These are phyloP conservation scores for Xylaria sp. DNA, from an alignment of 2,329 filamentous ascomycete genomes.

Conservation along the genomic window DNA sequence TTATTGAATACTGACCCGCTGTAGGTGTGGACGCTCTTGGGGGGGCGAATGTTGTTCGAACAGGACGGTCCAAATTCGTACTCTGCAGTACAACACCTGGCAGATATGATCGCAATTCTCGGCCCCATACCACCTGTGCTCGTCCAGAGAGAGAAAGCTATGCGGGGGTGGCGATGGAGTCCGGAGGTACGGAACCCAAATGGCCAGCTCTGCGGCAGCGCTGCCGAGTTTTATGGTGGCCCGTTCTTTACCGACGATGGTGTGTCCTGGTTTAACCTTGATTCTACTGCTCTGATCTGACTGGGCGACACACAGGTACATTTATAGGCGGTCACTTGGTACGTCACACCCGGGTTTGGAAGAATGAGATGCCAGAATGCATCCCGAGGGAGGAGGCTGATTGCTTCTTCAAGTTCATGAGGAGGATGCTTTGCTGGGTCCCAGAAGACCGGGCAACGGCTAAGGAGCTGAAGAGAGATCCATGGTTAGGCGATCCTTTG, in stretches of 20 bases:
- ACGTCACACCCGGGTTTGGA: conserved; percentile 1
- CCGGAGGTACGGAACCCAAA: conserved; percentile 5
- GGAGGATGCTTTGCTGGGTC: conserved; percentile 16
- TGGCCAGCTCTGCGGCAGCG: conserved; percentile 15
- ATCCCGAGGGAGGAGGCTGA: conserved; percentile 6
- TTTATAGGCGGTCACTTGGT: conserved; percentile 9
- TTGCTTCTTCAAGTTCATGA: conserved; percentile 13
- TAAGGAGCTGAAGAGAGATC: conserved; percentile 7
- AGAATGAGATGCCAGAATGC: conserved; percentile 3
- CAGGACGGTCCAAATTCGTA: conserved; percentile 3
- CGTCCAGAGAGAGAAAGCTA: conserved; percentile 3
- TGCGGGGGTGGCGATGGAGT: conserved; percentile 8
- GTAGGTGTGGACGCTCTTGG: conserved; percentile 15
- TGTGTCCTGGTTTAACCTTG: background rate
- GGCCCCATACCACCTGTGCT: conserved; percentile 6
- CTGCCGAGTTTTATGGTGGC: conserved; percentile 13
- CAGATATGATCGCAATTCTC: conserved; percentile 15
- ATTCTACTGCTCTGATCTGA: background rate
- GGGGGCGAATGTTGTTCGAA: conserved; percentile 4
- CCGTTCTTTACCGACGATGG: conserved; percentile 8
- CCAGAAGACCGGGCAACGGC: conserved; percentile 11
- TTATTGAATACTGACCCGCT: conserved; percentile 1
- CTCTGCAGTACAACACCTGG: conserved; percentile 13
- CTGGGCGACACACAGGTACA: background rate
- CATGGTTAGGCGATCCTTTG: background rate